Evolutionary conservation across 1,139 yeast species (phyloP), one percentile per base, ranked within the genome.

Genomic region (Sugiyamaella xylanicola): DNA sequence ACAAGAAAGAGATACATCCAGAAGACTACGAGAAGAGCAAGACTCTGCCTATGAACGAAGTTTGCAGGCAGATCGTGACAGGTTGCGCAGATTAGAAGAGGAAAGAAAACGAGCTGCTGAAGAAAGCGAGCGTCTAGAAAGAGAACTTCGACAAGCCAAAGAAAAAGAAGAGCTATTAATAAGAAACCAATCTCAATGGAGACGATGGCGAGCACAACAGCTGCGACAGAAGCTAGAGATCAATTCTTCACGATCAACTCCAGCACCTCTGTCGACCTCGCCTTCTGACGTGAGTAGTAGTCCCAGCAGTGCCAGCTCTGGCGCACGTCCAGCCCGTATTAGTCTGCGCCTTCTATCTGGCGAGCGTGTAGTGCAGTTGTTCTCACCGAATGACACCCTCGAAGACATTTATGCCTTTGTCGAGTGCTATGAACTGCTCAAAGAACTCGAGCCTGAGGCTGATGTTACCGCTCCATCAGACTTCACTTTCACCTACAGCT

Each of bases 21-120:
- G 93, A 56, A 76, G 79, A 17, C 74, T 90, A 42, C 76, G 88
- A 50, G 80, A 79, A 59, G 87, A 86, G 64, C 97, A 92, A 72
- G 95, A 90, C 65, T 74, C 81, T 47, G 91, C 95, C 35, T 92
- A 85, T 70, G 84, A 86, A 65, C 79, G 79, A 37, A 85, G 96
- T 1, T 74, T 92, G 53, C 79, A 78, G 3, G 75, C 77, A 41
- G 93, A 86, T 69, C 72, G 80, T 27, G 72, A 72, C 51, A 68
- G 81, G 2, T 40, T 20, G 2, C 52, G 48, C 4, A 43, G 48
- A 32, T 70, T 72, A 50, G 72, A 68, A 46, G 62, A 68, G 27
- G 71, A 65, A 35, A 61, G 65, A 8, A 58, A 55, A 48, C 13
- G 16, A 15, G 60, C 59, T 17, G 59, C 60, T 49, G 63, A 66